Percentiles rank a stretch among this genome's conserved stretches.
These are phyloP conservation scores for Penicillium coprophilum DNA, from an alignment of 495 filamentous ascomycete species.

Conservation along the genomic window DNA sequence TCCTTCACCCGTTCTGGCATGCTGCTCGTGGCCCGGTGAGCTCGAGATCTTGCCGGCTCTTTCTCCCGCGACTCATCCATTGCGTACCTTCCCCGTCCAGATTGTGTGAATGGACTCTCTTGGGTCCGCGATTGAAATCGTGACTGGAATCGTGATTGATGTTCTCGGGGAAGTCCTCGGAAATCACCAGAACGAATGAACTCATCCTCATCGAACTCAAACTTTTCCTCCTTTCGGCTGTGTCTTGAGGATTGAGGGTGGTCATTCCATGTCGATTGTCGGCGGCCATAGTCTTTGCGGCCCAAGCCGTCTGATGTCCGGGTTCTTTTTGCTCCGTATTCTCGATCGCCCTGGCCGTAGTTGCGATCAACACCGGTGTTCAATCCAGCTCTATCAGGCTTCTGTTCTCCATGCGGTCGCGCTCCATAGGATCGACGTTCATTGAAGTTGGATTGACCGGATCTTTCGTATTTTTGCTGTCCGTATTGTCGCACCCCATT, in stretches of 20 bases:
- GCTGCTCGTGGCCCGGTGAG: constrained; percentile 30
- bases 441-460: neutral
- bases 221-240: neutral
- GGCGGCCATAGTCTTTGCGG: neutral
- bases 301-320: neutral
- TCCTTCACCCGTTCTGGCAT: constrained; percentile 42
- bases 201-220: constrained; percentile 35
- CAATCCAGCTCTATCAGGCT: neutral
- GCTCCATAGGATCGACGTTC: neutral
- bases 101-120: neutral
- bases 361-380: neutral
- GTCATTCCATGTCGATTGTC: neutral
- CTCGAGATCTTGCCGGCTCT: constrained; percentile 13
- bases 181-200: constrained; percentile 40
- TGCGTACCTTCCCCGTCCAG: neutral
- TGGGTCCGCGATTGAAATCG: neutral
- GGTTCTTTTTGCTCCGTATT: neutral
- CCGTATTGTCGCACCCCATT: constrained; percentile 1
- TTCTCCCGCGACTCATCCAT: constrained; percentile 8
- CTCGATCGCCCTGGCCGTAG: neutral
- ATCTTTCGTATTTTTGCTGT: neutral
- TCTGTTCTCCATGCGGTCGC: neutral
- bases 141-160: constrained; percentile 21
- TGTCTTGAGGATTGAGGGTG: neutral
- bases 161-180: constrained; percentile 27